phyloP scores from a whole-genome alignment of 23 red algal species.

The Gracilariopsis chorda region DNA sequence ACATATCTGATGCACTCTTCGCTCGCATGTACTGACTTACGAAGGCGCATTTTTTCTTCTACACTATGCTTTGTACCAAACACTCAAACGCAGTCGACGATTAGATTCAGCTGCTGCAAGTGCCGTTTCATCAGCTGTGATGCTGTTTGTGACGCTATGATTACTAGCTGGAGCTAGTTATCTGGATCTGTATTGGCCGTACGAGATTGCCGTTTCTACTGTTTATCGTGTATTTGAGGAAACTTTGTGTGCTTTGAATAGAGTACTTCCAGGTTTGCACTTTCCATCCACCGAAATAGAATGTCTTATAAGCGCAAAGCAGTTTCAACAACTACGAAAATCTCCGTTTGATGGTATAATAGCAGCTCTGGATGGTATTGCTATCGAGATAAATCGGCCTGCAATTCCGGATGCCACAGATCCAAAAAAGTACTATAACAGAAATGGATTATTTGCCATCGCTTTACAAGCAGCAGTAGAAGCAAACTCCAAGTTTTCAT shows the following conservation, averaged over 20 bases:
- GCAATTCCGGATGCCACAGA: neutral
- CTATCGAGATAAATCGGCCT: neutral
- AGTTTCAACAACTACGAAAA: neutral
- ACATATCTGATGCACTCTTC: no score
- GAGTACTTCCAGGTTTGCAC: neutral
- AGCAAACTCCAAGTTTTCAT: constrained; percentile 14
- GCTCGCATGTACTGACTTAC: no score
- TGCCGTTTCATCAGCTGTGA: no score
- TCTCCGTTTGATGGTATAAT: neutral
- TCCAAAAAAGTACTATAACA: constrained; percentile 14
- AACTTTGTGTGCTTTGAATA: neutral
- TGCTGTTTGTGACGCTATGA: no score
- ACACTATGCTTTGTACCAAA: no score
- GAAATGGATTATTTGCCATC: constrained; percentile 19
- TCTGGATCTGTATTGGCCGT: no score
- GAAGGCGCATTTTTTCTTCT: no score
- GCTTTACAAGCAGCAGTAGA: neutral
- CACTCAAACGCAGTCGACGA: no score
- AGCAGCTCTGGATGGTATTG: neutral
- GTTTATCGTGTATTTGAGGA: no score
- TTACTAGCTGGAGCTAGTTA: no score
- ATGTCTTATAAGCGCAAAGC: neutral
- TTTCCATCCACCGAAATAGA: constrained; percentile 10
- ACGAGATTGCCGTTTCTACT: no score
- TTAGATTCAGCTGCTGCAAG: no score